phyloP scores from a whole-genome alignment of 768 basidiomycete species.

The Solioccasus polychromus region DNA sequence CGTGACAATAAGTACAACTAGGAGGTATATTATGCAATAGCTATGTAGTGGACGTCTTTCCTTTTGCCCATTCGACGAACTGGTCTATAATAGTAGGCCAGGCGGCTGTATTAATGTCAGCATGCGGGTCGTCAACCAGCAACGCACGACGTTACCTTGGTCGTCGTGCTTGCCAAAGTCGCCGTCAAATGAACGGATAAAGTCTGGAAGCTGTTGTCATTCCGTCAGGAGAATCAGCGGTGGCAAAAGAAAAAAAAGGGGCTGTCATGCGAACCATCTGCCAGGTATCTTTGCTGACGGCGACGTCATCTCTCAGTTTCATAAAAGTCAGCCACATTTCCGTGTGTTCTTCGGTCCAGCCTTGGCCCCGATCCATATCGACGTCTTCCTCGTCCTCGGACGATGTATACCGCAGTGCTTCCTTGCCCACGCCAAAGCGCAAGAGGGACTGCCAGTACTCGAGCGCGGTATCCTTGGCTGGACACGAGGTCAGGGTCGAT shows the following conservation, averaged over 20 bases:
- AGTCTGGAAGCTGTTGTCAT: conserved; percentile 65
- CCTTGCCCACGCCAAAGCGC: conserved; percentile 65
- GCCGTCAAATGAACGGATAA: conserved; percentile 70
- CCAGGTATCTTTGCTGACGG: conserved; percentile 89
- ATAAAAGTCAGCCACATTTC: conserved; percentile 82
- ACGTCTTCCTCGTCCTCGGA: conserved; percentile 47
- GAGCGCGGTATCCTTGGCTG: conserved; percentile 68
- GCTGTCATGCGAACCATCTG: conserved; percentile 57
- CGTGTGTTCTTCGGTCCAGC: conserved; percentile 63
- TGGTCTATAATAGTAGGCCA: conserved; percentile 90
- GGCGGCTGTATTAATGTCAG: conserved; percentile 55
- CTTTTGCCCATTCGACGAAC: conserved; percentile 68
- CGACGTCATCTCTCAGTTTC: conserved; percentile 58
- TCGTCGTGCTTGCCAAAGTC: conserved; percentile 70
- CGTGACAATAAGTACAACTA: too few relatives aligned
- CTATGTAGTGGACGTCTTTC: conserved; percentile 16
- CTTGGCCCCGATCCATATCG: conserved; percentile 40
- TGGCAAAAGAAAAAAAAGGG: not conserved
- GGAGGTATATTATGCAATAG: not conserved
- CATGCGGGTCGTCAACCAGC: conserved; percentile 1
- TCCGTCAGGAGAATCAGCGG: conserved; percentile 4
- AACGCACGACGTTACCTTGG: conserved; percentile 51
- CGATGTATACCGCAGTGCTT: conserved; percentile 51
- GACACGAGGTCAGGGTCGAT: conserved; percentile 1
- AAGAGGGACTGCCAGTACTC: conserved; percentile 80